Evolutionary conservation across 2,329 filamentous ascomycete species (phyloP), one percentile per base, ranked within the genome.

Genomic region (Microdochium paspali): DNA sequence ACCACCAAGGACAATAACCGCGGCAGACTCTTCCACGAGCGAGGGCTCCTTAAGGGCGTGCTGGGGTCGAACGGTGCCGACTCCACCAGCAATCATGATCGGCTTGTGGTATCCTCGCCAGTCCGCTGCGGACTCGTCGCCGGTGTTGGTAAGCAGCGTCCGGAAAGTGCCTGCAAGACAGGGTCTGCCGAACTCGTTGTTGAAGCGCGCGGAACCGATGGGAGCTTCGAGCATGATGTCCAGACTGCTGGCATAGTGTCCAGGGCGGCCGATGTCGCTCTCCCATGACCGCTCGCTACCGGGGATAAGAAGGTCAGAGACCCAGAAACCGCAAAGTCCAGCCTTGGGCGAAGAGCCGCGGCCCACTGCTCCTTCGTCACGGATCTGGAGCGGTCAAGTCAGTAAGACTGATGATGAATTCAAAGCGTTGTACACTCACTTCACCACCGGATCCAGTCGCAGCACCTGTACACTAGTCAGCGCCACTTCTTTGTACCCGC

Each of bases 201-300:
- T 97, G 74, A 95, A 97, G 20, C 88, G 82, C 45, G 93, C 93
- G 58, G 87, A 93, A 30, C 93, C 93, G 56, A 98, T 93, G 0
- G 93, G 93, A 0, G 90, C 93, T 64, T 98, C 91, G 10, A 97
- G 74, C 91, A 98, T 97, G 57, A 98, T 97, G 62, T 97, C 90
- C 31, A 96, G 72, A 68, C 87, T 90, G 69, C 88, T 95, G 20
- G 93, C 90, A 60, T 95, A 93, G 67, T 98, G 93, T 42, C 81
- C 78, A 4, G 93, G 93, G 61, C 86, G 90, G 45, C 93, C 93
- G 48, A 95, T 79, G 59, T 96, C 87, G 26, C 87, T 70, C 65
- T 98, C 93, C 93, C 93, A 98, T 2, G 90, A 89, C 51, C 87
- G 81, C 51, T 74, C 75, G 59, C 88, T 79, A 28, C 82, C 89